Evolutionary conservation across 331 rosid genomes (phyloP), one percentile per base, ranked within the genome.

Genomic region (Dryas integrifolia): DNA sequence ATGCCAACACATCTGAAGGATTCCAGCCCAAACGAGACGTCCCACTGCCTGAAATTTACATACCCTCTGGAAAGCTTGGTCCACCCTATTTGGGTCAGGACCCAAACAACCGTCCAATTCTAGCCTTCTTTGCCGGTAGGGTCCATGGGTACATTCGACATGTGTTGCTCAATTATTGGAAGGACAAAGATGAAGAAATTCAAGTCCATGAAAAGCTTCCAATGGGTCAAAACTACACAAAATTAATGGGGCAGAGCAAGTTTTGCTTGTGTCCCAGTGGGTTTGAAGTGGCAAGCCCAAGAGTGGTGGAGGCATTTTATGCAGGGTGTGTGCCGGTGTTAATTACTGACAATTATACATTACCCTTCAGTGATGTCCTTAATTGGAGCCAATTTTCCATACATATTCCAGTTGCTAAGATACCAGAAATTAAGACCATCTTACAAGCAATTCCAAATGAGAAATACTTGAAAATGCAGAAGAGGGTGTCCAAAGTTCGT

Each of bases 211-310:
- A 79, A 49, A 72, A 53, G 44, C 76, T 76, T 8, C 50, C 66
- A 16, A n/a, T 41, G 46, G 52, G 44, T 45, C 64, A 71, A 69
- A 76, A 83, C 53, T 83, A 79, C 81, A 72, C 73, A 3, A 38
- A 72, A 47, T 7, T 79, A 71, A 76, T 83, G 61, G 84, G 73
- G 6, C 53, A 55, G 11, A 79, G 79, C 76, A 83, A 63, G 71
- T 83, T 59, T 51, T 76, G 86, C 81, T 75, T 83, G 75, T 79
- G 83, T 66, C 84, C 84, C 2, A 83, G 86, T 44, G 86, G 86
- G 45, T 76, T 30, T 40, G 86, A 83, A 75, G 86, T 79, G 52
- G 84, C 84, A 4, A 83, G 84, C 4, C 82, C 79, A 0, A 83
- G 86, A 61, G 71, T 76, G n/a, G 82, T 79, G 16, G 76, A 75